Percentiles rank a stretch among this genome's conserved stretches.
Conservation (phyloP, 1,284 basidiomycete species). For the Meira miltonrushii region DNA sequence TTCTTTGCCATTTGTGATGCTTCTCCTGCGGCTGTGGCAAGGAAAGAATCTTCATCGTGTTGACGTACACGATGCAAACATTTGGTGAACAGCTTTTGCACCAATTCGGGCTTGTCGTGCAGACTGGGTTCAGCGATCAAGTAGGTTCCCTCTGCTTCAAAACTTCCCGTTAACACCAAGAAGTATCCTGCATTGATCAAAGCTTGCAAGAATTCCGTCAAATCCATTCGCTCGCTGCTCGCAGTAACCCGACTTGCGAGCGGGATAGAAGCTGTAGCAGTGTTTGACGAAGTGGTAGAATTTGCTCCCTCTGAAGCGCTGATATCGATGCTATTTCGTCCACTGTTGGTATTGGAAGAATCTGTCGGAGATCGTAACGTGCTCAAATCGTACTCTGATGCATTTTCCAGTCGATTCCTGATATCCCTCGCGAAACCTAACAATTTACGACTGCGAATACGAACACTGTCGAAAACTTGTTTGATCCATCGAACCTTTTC, state of each 20-base stretch:
- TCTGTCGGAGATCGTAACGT: conserved; percentile 51
- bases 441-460: conserved; percentile 85
- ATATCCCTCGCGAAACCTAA: conserved; percentile 67
- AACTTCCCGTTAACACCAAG: conserved; percentile 82
- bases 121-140: conserved; percentile 80
- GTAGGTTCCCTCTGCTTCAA: conserved; percentile 89
- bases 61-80: conserved; percentile 58
- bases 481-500: conserved; percentile 83
- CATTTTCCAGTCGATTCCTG: conserved; percentile 80
- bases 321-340: not conserved
- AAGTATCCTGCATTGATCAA: conserved; percentile 85
- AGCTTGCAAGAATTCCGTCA: conserved; percentile 73
- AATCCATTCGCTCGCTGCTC: conserved; percentile 52
- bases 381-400: conserved; percentile 85
- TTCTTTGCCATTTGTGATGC: conserved; percentile 4
- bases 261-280: not conserved
- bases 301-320: too few relatives aligned
- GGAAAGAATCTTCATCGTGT: conserved; percentile 23
- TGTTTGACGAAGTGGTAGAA: not conserved
- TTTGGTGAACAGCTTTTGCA: conserved; percentile 75
- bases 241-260: not conserved
- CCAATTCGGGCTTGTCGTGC: conserved; percentile 72
- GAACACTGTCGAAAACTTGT: conserved; percentile 88
- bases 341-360: conserved; percentile 8
- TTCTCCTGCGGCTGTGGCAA: conserved; percentile 20